Evolutionary conservation across 257 asterid species (phyloP), one percentile per base, ranked within the genome.

Genomic region (Plantago ovata): DNA sequence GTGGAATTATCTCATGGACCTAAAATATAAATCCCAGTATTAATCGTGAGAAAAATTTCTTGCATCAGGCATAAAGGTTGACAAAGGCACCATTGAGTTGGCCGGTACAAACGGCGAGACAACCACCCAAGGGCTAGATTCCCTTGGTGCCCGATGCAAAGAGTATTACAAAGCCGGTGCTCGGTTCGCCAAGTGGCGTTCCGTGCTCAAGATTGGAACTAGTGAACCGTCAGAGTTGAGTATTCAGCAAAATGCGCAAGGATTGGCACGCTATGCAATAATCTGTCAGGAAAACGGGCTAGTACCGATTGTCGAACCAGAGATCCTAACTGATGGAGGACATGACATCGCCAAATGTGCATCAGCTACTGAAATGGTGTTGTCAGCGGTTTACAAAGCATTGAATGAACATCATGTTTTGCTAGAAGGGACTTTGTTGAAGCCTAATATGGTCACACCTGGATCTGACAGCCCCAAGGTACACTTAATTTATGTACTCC

Each of bases 381-480:
- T 88, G 42, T 93, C 95, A 1, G 90, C 95, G 32, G 90, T 81
- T 38, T 88, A 83, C 64, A 88, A 88, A 82, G 95, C 94, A 33
- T 72, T 88, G 40, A 88, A 83, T 57, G 96, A 88, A 2, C 95
- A 88, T 3, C 96, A 88, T 64, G 96, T 88, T 65, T 83, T 88
- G 43, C 84, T 88, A 2, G 96, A 88, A 73, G 96, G 96, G 66
- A 88, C 95, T 5, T 88, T 88, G 60, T 67, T 85, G 73, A 88
- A 88, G 80, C 96, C 96, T 28, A 88, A 88, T 74, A 88, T 85
- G 96, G 96, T 88, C 69, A 83, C 95, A 2, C 94, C 96, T 4
- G 95, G 96, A 53, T 88, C 96, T 21, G 76, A 81, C 51, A 67
- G 86, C 70, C 85, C 94, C 58, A 88, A 88, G 86, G 96, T 84